A percentile compares a stretch with the other conserved stretches of the same genome.
Conservation (phyloP, 2,329 filamentous ascomycete genomes). For the Aspergillus fumigatus region DNA sequence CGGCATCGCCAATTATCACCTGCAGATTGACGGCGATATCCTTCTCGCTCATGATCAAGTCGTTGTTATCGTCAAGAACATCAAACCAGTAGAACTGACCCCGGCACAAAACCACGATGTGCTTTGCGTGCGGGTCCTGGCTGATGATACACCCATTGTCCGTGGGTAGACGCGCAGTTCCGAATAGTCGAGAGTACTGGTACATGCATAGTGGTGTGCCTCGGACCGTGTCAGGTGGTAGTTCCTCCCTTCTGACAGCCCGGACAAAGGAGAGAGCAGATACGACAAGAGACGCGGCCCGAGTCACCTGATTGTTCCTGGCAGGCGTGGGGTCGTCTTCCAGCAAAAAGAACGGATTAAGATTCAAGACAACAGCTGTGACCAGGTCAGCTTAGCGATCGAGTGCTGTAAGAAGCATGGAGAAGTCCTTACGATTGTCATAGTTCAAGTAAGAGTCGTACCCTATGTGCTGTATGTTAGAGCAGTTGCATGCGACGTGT, state of each 20-base stretch:
- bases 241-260: slow-evolving; percentile 85
- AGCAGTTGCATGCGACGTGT: background rate
- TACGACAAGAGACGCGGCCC: slow-evolving; percentile 84
- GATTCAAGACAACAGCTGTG: slow-evolving; percentile 78
- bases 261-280: slow-evolving; percentile 90
- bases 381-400: slow-evolving; percentile 8
- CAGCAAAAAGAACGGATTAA: slow-evolving; percentile 96
- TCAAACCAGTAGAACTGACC: slow-evolving; percentile 99
- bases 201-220: slow-evolving; percentile 94
- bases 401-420: background rate
- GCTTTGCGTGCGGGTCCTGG: slow-evolving; percentile 87
- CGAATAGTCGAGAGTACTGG: slow-evolving; percentile 92
- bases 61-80: slow-evolving; percentile 87
- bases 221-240: slow-evolving; percentile 80
- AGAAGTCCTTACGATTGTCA: slow-evolving; percentile 63
- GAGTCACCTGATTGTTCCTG: slow-evolving; percentile 91
- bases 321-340: slow-evolving; percentile 97
- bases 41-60: slow-evolving; percentile 95
- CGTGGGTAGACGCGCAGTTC: slow-evolving; percentile 88
- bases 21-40: slow-evolving; percentile 88
- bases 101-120: slow-evolving; percentile 87
- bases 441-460: slow-evolving; percentile 98
- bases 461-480: slow-evolving; percentile 55
- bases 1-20: slow-evolving; percentile 86
- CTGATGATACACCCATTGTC: slow-evolving; percentile 94